A percentile compares a stretch with the other conserved stretches of the same genome.
phyloP scores from a whole-genome alignment of 2,329 filamentous ascomycete species.

The Drechslerella dactyloides region DNA sequence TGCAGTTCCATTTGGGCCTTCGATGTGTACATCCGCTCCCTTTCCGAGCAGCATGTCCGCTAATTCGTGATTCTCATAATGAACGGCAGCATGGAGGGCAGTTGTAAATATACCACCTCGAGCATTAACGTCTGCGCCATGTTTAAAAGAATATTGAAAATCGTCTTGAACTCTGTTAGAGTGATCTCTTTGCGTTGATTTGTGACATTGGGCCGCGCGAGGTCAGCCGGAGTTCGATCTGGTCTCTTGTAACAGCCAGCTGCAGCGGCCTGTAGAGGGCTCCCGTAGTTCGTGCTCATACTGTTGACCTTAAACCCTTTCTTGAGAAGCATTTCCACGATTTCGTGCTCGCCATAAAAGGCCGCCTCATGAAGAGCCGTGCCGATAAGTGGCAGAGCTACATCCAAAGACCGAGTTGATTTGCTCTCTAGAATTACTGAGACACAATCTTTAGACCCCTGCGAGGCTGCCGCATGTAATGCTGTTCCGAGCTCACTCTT shows the following conservation, averaged over 20 bases:
- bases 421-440: no score
- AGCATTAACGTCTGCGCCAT: neutral
- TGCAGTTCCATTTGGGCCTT: no score
- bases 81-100: neutral
- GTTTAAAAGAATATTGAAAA: neutral
- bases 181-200: no score
- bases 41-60: constrained; percentile 3
- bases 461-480: no score
- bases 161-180: no score
- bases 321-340: constrained; percentile 7
- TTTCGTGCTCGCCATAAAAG: constrained; percentile 9
- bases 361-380: constrained; percentile 6
- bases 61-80: neutral
- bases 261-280: no score
- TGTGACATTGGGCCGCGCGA: no score
- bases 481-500: neutral
- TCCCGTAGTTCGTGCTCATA: no score
- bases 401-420: neutral
- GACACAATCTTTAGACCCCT: no score
- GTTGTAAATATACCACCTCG: neutral
- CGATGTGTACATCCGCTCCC: no score
- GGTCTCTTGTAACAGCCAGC: no score
- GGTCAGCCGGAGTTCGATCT: no score
- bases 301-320: neutral
- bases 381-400: neutral